Conservation (phyloP, 1,284 basidiomycete species). For the Leccinum solheimii region DNA sequence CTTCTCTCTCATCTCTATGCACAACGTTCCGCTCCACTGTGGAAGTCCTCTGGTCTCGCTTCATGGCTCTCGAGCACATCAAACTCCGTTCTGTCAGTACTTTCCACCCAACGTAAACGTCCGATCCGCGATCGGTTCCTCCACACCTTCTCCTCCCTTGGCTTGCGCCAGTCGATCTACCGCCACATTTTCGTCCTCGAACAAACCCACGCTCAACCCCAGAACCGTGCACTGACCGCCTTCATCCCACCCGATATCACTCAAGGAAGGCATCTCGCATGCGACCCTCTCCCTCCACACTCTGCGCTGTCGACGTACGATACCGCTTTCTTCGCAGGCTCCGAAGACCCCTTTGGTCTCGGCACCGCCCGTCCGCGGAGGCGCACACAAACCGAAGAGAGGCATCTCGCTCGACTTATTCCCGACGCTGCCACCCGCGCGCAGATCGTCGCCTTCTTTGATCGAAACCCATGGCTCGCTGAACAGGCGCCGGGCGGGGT, state of each 20-base stretch:
- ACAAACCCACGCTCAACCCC: conserved; percentile 45
- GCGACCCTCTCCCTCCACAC: conserved; percentile 79
- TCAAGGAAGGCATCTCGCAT: conserved; percentile 60
- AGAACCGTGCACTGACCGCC: conserved; percentile 52
- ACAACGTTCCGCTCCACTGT: conserved; percentile 70
- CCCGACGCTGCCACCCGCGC: conserved; percentile 56
- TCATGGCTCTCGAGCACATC: conserved; percentile 71
- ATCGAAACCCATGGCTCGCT: conserved; percentile 40
- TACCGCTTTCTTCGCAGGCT: conserved; percentile 66
- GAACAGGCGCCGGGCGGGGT: conserved; percentile 64
- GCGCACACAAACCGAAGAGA: conserved; percentile 47
- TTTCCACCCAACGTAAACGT: conserved; percentile 38
- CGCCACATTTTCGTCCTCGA: conserved; percentile 77
- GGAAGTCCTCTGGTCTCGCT: conserved; percentile 72
- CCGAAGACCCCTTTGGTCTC: conserved; percentile 49
- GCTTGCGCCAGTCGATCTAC: conserved; percentile 57
- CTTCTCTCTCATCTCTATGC: conserved; percentile 86
- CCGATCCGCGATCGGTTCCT: conserved; percentile 43
- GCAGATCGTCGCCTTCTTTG: conserved; percentile 48
- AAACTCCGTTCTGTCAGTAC: conserved; percentile 39
- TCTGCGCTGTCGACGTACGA: conserved; percentile 64
- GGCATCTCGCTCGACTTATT: conserved; percentile 54
- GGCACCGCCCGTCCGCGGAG: conserved; percentile 35
- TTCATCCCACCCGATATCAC: conserved; percentile 67
- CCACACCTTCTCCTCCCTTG: conserved; percentile 42